phyloP scores from a whole-genome alignment of 495 filamentous ascomycete species.

The Daldinia caldariorum region DNA sequence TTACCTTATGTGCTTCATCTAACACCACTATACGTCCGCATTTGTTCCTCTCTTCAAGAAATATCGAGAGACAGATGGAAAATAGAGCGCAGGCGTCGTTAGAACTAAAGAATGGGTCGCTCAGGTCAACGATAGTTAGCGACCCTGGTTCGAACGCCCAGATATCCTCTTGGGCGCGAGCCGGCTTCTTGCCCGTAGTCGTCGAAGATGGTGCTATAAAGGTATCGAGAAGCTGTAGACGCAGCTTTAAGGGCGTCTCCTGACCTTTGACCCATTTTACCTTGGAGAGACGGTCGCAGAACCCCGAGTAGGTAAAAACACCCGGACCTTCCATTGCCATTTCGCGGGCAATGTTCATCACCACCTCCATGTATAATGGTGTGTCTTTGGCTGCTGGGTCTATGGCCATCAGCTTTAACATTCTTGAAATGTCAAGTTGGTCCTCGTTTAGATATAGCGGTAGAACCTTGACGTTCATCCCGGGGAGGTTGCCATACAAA shows the following conservation, averaged over 20 bases:
- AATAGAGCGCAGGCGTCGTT: slow-evolving; percentile 53
- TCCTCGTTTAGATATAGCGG: slow-evolving; percentile 59
- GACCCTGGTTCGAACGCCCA: not conserved
- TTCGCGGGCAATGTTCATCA: slow-evolving; percentile 58
- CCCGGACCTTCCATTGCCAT: slow-evolving; percentile 45
- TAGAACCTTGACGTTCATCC: slow-evolving; percentile 48
- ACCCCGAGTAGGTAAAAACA: slow-evolving; percentile 56
- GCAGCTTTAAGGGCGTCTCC: slow-evolving; percentile 35
- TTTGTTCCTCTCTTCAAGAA: slow-evolving; percentile 53
- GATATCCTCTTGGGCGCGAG: not conserved
- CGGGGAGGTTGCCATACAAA: slow-evolving; percentile 45
- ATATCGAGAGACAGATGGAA: slow-evolving; percentile 63
- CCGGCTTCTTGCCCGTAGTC: not conserved
- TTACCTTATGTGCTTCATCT: slow-evolving; percentile 51
- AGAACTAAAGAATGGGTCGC: not conserved
- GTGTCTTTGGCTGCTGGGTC: slow-evolving; percentile 47
- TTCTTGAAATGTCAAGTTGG: slow-evolving; percentile 61
- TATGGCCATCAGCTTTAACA: slow-evolving; percentile 66
- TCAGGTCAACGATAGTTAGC: not conserved
- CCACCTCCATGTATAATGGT: slow-evolving; percentile 65
- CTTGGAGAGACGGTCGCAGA: slow-evolving; percentile 46
- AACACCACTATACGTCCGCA: slow-evolving; percentile 58
- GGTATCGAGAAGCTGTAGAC: not conserved
- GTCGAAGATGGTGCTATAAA: not conserved
- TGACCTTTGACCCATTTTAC: slow-evolving; percentile 47